Evolutionary conservation across 352 stramenopile species (phyloP).

Genomic region (Pythium sp.): DNA sequence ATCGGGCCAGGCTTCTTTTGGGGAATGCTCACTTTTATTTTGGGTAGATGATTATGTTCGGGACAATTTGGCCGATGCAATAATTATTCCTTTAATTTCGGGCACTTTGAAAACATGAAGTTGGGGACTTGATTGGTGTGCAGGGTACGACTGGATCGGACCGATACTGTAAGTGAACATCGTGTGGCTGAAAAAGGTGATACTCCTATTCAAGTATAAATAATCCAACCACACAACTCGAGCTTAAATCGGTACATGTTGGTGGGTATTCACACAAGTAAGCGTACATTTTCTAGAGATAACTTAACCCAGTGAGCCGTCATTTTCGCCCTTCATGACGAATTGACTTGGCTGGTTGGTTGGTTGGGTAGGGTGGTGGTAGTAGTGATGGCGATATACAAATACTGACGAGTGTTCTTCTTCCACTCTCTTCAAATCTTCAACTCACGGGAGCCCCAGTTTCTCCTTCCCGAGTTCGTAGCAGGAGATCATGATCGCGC

Average conservation of each 20-base stretch:
- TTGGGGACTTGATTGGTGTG: neutral
- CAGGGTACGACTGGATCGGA: neutral
- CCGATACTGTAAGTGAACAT: neutral
- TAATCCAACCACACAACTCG: neutral
- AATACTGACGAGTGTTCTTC: neutral
- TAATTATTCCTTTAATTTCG: neutral
- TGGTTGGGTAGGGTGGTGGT: neutral
- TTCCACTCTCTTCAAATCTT: neutral
- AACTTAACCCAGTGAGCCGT: neutral
- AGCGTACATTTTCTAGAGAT: neutral
- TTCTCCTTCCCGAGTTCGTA: conserved; percentile 82
- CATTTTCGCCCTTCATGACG: neutral
- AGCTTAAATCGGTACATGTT: neutral
- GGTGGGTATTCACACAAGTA: neutral
- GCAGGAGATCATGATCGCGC: conserved; percentile 87
- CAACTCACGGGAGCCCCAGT: conserved; percentile 44
- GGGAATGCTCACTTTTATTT: neutral
- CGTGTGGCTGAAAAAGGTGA: neutral
- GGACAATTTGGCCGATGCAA: neutral
- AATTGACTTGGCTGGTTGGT: neutral
- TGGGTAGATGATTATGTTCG: neutral
- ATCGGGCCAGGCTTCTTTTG: neutral
- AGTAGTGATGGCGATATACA: neutral
- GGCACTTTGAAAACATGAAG: neutral
- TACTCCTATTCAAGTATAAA: neutral